Base-by-base conservation (phyloP, 805 yeast species). In the Jamesozyma rosinii region DNA sequence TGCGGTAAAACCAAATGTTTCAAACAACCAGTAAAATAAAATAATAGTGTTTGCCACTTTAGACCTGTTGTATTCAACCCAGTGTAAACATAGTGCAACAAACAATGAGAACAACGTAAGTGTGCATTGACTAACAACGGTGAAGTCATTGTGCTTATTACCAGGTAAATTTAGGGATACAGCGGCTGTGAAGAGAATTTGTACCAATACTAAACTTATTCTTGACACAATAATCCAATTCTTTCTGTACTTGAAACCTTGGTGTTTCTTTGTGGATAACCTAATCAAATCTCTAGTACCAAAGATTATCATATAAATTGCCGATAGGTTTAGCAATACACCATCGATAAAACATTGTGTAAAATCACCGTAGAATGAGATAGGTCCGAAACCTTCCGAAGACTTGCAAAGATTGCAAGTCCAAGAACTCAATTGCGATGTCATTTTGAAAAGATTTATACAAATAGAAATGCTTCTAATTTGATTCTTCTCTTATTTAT, bases 11-110 rank as follows among this genome's bases (percentile, higher is more conserved):
- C 77, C 66, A 5, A 81, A 42, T 0, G 73, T 52, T 34, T 73
- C 68, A 44, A 79, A 68, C 38, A 83, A 65, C 95, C 95, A 90
- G 63, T 76, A 90, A 49, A 81, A 70, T 33, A 90, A 71, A 38
- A 88, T 64, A 0, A 76, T 68, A 1, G 90, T 81, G 51, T 73
- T 76, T 1, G 96, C 78, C 19, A 84, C 74, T 35, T 65, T 70
- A 10, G 79, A 58, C 58, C 83, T 77, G 61, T 72, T 75, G 54
- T 78, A 81, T 59, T 90, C 97, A 45, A 83, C 58, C 62, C 78
- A 83, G 45, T 86, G 82, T 30, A 87, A 62, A 3, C 66, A 63
- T 15, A 74, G 58, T 0, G 78, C 83, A 4, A 83, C 73, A 2
- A 71, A 52, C 4, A 76, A 58, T 18, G 72, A 68, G 35, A 69